Evolutionary conservation across 257 asterid genomes (phyloP).

Genomic region (Solanum verrucosum): DNA sequence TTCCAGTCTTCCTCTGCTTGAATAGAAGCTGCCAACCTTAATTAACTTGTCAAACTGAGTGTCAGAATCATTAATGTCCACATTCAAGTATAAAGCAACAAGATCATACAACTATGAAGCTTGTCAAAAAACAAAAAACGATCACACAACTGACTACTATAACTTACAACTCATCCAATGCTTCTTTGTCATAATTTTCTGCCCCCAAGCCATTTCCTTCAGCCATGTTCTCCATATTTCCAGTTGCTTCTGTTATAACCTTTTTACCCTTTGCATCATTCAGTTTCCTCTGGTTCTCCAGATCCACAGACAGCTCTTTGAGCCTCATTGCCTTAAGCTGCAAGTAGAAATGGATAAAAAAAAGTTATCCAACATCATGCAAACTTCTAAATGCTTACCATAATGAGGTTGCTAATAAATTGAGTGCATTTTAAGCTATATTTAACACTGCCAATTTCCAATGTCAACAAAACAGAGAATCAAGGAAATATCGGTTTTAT

Average conservation of each 20-base stretch:
- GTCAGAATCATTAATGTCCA: constrained; percentile 16
- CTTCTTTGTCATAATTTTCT: constrained; percentile 36
- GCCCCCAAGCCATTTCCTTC: constrained; percentile 4
- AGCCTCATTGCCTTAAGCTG: constrained; percentile 77
- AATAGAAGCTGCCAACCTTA: constrained; percentile 96
- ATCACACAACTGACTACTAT: background rate
- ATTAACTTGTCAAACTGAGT: constrained; percentile 30
- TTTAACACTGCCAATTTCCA: background rate
- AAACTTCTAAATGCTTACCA: background rate
- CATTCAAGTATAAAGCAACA: background rate
- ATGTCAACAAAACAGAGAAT: background rate
- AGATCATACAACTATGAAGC: background rate
- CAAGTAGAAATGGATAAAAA: background rate
- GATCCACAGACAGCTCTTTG: constrained; percentile 63
- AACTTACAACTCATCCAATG: constrained; percentile 69
- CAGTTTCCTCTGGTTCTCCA: constrained; percentile 65
- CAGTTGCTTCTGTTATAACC: constrained; percentile 17
- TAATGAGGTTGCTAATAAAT: background rate
- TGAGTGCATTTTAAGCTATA: background rate
- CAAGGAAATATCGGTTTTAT: background rate
- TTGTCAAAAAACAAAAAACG: background rate
- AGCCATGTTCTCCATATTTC: background rate
- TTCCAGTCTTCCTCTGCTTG: constrained; percentile 74
- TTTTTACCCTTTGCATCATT: constrained; percentile 52
- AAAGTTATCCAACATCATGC: background rate